These are phyloP conservation scores for Cymodocea nodosa DNA, from an alignment of 116 monocot species.

Conservation along the genomic window DNA sequence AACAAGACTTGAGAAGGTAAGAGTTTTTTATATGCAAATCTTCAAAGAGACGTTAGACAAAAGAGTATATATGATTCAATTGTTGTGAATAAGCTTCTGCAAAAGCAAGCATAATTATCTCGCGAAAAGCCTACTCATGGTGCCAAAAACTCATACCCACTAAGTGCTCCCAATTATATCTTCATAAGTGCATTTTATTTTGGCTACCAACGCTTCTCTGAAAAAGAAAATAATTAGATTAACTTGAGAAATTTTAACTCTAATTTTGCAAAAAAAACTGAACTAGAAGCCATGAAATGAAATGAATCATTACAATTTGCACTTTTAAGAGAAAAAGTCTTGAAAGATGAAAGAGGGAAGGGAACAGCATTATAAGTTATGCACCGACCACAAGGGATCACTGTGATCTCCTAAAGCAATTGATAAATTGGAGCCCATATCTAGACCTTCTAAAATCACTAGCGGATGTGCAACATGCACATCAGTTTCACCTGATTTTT, in stretches of 20 bases:
- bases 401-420: too few relatives aligned
- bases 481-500: too few relatives aligned
- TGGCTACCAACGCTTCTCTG: slow-evolving; percentile 62
- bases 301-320: neutral
- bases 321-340: too few relatives aligned
- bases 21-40: neutral
- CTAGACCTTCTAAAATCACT: too few relatives aligned
- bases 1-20: neutral
- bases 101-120: neutral
- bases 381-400: too few relatives aligned
- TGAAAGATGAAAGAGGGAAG: too few relatives aligned
- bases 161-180: slow-evolving; percentile 47
- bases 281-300: neutral
- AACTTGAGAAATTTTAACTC: neutral
- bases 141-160: neutral
- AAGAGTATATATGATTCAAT: too few relatives aligned
- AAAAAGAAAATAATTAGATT: neutral
- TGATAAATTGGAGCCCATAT: too few relatives aligned
- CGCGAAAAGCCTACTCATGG: neutral
- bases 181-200: slow-evolving; percentile 37
- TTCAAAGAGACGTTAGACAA: too few relatives aligned
- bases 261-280: neutral
- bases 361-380: too few relatives aligned
- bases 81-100: neutral
- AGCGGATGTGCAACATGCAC: too few relatives aligned